Conservation (phyloP, 371 early-diverging fungal genomes). For the Haplosporangium sp. region DNA sequence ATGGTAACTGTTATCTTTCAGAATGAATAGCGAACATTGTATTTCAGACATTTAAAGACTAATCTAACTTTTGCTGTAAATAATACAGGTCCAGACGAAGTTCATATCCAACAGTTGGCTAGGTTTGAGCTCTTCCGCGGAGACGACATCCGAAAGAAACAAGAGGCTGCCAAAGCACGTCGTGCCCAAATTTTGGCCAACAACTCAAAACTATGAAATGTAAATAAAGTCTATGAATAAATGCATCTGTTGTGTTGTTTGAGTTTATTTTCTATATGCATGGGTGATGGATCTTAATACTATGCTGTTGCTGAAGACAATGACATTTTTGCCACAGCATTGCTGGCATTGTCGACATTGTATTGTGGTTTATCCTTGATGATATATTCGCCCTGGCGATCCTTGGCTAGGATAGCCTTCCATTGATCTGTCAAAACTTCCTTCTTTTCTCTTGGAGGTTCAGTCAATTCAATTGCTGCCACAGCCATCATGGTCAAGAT, state of each 20-base stretch:
- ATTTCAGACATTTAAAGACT: background rate
- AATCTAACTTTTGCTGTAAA: background rate
- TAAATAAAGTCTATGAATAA: background rate
- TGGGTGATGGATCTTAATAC: background rate
- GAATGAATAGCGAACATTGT: background rate
- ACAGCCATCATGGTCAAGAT: conserved; percentile 55
- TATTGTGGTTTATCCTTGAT: conserved; percentile 30
- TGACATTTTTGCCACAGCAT: conserved; percentile 13
- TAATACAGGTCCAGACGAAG: conserved; percentile 82
- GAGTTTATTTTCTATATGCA: background rate
- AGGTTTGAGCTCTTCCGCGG: conserved; percentile 69
- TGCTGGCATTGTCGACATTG: background rate
- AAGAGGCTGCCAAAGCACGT: conserved; percentile 35
- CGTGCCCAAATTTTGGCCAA: conserved; percentile 32
- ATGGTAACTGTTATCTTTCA: conserved; percentile 61
- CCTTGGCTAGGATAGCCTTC: conserved; percentile 57
- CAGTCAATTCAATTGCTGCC: conserved; percentile 53
- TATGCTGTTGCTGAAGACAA: conserved; percentile 7
- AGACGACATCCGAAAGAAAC: conserved; percentile 34
- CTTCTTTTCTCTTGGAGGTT: conserved; percentile 32
- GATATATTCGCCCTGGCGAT: conserved; percentile 45
- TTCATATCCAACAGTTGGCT: conserved; percentile 81
- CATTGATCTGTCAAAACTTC: conserved; percentile 52
- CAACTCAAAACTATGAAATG: conserved; percentile 32
- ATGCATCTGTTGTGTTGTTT: background rate